Base-by-base conservation (phyloP, 306 rosid species). In the Begonia masoniana region DNA sequence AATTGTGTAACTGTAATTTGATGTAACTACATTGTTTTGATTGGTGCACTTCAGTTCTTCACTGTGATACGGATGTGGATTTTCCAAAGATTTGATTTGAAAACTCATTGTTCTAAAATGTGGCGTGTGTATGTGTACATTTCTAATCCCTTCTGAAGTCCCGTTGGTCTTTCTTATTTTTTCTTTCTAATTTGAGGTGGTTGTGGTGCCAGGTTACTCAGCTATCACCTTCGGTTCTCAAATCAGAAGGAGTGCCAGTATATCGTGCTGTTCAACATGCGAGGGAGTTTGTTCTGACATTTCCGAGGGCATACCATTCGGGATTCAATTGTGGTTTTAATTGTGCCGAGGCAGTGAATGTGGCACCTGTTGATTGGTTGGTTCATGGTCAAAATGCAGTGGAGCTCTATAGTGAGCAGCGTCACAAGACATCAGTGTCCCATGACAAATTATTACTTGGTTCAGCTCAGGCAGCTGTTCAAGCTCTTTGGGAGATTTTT, bases 341-440 rank as follows among this genome's bases (percentile, higher is more conserved):
- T 75, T 92, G 99, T 64, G 99, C 99, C 1, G 99, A 92, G 76
- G 99, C 99, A 42, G 99, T 92, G 61, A 92, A 92, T 57, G 96
- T 83, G 63, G 99, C 99, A 31, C 99, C 99, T 61, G 76, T 86
- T 68, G 99, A 92, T 73, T 92, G 99, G 99, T 76, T 92, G 68
- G 57, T 53, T 66, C 92, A 92, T 77, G 99, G 99, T 19, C 99
- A 86, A 63, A 83, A 74, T 52, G 99, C 96, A 13, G 88, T 92
- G 6, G 96, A 92, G 58, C 88, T 92, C 51, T 92, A 92, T 61
- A 77, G 96, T 59, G 63, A 67, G 66, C 99, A 92, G 68, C 17
- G 76, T 42, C 92, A 87, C 53, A 92, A 82, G 79, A 86, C 99
- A 50, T 92, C 99, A 23, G 62, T 92, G 71, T 86, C 99, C 26